These are phyloP conservation scores for Trichomonascus vanleenenianus DNA, from an alignment of 805 yeast species.

Conservation along the genomic window DNA sequence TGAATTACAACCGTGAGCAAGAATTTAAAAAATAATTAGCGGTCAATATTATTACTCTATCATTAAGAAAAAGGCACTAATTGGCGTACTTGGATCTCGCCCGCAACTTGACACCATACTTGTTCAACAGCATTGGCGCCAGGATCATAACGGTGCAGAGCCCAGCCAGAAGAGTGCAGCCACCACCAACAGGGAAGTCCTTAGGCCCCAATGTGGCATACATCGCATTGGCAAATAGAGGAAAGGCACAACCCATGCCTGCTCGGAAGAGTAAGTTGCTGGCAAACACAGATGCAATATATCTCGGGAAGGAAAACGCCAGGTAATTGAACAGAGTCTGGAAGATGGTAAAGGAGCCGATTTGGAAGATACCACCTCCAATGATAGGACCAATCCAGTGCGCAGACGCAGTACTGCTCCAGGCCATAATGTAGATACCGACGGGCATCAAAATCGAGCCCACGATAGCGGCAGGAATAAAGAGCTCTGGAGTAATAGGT, in stretches of 20 bases:
- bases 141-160: constrained; percentile 39
- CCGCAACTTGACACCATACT: constrained; percentile 38
- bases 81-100: constrained; percentile 26
- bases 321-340: constrained; percentile 46
- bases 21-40: no score
- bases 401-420: constrained; percentile 30
- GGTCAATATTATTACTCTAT: no score
- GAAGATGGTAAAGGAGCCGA: constrained; percentile 39
- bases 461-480: constrained; percentile 27
- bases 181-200: constrained; percentile 46
- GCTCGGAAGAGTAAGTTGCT: constrained; percentile 44
- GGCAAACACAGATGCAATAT: constrained; percentile 49
- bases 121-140: constrained; percentile 45
- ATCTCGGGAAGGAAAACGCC: constrained; percentile 40
- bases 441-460: constrained; percentile 38
- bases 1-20: no score
- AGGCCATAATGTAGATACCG: constrained; percentile 41
- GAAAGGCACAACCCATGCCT: constrained; percentile 45
- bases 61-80: no score
- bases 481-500: constrained; percentile 1
- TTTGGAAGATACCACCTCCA: constrained; percentile 34
- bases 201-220: constrained; percentile 32
- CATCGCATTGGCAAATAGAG: constrained; percentile 51
- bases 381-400: constrained; percentile 46
- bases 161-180: constrained; percentile 41